These are phyloP conservation scores for Ophiocordyceps australis DNA, from an alignment of 2,329 filamentous ascomycete species.

Conservation along the genomic window DNA sequence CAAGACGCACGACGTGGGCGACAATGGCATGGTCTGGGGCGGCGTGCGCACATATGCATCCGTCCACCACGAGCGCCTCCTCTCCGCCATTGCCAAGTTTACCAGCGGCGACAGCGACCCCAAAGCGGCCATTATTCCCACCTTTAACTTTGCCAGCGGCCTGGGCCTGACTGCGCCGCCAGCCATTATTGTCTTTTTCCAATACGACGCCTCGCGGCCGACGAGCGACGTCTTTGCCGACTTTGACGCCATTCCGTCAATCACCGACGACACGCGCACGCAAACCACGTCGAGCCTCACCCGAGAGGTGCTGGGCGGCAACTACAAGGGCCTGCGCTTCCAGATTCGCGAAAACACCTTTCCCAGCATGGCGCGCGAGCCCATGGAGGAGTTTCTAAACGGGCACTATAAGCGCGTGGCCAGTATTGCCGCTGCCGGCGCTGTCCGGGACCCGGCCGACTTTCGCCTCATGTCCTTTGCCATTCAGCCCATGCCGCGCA, in stretches of 20 bases:
- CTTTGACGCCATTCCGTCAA: slow-evolving; percentile 28
- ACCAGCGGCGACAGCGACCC: slow-evolving; percentile 37
- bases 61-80: slow-evolving; percentile 14
- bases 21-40: slow-evolving; percentile 21
- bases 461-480: slow-evolving; percentile 4
- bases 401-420: slow-evolving; percentile 3
- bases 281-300: slow-evolving; percentile 25
- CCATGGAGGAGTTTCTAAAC: slow-evolving; percentile 6
- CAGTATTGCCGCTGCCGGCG: neutral
- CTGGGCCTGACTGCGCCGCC: slow-evolving; percentile 17
- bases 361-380: slow-evolving; percentile 6
- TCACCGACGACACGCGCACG: slow-evolving; percentile 24
- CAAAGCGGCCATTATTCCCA: slow-evolving; percentile 42
- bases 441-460: slow-evolving; percentile 2
- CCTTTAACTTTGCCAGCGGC: slow-evolving; percentile 17
- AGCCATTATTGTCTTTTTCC: slow-evolving; percentile 40
- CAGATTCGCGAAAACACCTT: slow-evolving; percentile 6
- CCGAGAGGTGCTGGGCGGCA: slow-evolving; percentile 2
- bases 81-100: slow-evolving; percentile 32
- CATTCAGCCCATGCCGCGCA: slow-evolving; percentile 5
- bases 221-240: slow-evolving; percentile 34
- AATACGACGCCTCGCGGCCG: slow-evolving; percentile 37
- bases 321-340: slow-evolving; percentile 5
- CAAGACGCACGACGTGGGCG: slow-evolving; percentile 18
- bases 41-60: slow-evolving; percentile 17